Conservation (phyloP, 2,329 filamentous ascomycete genomes). For the Zymoseptoria brevis region DNA sequence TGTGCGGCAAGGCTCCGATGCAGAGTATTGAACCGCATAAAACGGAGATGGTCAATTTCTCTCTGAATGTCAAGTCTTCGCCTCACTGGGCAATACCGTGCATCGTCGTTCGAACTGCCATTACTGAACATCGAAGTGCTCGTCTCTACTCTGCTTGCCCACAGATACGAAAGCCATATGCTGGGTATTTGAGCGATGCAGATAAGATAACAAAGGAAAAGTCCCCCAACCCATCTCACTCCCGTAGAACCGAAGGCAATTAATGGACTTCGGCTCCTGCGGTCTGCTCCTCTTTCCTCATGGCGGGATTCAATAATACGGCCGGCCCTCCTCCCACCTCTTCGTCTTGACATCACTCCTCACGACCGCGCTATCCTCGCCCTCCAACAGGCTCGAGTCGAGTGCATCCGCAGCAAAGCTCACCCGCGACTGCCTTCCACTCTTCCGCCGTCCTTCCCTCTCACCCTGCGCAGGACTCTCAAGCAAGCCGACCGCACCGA, state of each 20-base stretch:
- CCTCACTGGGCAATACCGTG: neutral
- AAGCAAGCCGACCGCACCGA: slow-evolving; percentile 45
- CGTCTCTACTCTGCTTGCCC: neutral
- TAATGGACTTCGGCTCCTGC: neutral
- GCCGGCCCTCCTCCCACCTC: slow-evolving; percentile 42
- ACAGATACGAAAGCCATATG: neutral
- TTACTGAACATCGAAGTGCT: neutral
- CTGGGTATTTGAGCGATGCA: neutral
- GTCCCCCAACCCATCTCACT: neutral
- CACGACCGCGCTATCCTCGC: slow-evolving; percentile 3
- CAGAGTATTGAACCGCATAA: neutral
- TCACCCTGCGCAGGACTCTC: slow-evolving; percentile 20
- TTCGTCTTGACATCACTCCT: slow-evolving; percentile 17
- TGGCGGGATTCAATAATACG: slow-evolving; percentile 34
- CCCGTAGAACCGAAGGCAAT: neutral
- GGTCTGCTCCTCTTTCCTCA: neutral
- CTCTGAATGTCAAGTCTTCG: neutral
- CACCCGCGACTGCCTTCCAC: slow-evolving; percentile 15
- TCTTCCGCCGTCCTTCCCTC: slow-evolving; percentile 18
- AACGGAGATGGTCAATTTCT: neutral
- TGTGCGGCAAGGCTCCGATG: neutral
- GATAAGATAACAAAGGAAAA: neutral
- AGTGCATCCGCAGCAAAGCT: slow-evolving; percentile 20
- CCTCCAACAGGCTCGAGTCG: slow-evolving; percentile 5
- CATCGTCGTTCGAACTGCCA: neutral